Evolutionary conservation across 108 stramenopile genomes (phyloP).

Genomic region (Licmophora abbreviata): DNA sequence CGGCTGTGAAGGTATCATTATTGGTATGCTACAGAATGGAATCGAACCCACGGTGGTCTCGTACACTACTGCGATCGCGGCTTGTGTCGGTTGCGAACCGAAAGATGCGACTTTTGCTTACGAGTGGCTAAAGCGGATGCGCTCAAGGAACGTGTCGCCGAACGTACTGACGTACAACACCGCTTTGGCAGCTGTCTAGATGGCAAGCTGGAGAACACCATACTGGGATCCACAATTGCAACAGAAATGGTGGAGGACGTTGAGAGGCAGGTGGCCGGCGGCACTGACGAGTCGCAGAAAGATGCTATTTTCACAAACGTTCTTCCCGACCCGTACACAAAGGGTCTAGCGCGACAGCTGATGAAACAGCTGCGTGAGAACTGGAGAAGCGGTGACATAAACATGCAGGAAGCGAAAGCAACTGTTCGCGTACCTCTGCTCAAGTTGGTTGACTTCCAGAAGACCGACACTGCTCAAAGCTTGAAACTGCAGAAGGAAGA

Average conservation of each 20-base stretch:
- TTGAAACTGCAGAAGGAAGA: constrained; percentile 11
- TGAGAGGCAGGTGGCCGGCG: constrained; percentile 41
- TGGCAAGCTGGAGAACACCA: constrained; percentile 64
- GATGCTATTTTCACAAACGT: constrained; percentile 56
- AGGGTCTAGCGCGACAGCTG: constrained; percentile 48
- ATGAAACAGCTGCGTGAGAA: constrained; percentile 71
- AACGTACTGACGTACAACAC: constrained; percentile 85
- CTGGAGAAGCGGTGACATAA: constrained; percentile 64
- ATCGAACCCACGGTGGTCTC: constrained; percentile 82
- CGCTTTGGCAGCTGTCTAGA: constrained; percentile 75
- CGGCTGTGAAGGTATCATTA: constrained; percentile 79
- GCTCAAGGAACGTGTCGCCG: constrained; percentile 59
- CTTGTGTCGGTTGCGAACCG: constrained; percentile 49
- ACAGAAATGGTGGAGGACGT: constrained; percentile 65
- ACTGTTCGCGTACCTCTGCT: constrained; percentile 53
- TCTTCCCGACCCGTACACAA: constrained; percentile 69
- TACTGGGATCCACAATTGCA: constrained; percentile 60
- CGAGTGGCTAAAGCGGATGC: constrained; percentile 80
- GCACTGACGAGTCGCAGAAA: constrained; percentile 34
- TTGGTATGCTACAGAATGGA: constrained; percentile 75
- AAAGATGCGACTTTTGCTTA: constrained; percentile 57
- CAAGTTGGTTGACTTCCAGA: constrained; percentile 68
- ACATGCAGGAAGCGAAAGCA: constrained; percentile 67
- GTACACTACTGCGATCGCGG: constrained; percentile 84
- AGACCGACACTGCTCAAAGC: constrained; percentile 26